phyloP scores from a whole-genome alignment of 768 basidiomycete genomes.

The Tremella fuciformis region DNA sequence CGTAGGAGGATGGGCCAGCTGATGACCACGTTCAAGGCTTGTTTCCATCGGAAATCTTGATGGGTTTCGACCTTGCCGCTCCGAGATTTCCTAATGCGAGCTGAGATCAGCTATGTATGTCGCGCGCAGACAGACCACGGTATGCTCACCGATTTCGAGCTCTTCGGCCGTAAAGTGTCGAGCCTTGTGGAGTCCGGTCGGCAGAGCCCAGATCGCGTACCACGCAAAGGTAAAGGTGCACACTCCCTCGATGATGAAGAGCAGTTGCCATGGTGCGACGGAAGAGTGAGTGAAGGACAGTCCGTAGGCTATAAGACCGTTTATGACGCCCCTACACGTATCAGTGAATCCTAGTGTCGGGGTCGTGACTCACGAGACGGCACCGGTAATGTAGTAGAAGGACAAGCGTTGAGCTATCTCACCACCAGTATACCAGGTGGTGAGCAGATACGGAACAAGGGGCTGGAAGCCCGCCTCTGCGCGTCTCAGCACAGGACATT shows the following conservation, averaged over 20 bases:
- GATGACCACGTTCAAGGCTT: no score
- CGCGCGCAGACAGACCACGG: no score
- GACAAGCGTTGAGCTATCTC: slow-evolving; percentile 9
- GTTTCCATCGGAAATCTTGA: no score
- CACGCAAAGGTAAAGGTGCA: slow-evolving; percentile 50
- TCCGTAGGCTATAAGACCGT: no score
- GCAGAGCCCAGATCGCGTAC: slow-evolving; percentile 54
- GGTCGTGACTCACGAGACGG: no score
- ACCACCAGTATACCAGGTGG: slow-evolving; percentile 6
- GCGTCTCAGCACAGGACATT: no score
- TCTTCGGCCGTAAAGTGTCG: slow-evolving; percentile 20
- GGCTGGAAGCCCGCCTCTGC: slow-evolving; percentile 10
- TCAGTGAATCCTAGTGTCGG: no score
- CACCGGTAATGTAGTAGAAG: neutral
- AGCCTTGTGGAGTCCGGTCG: slow-evolving; percentile 3
- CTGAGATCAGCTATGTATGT: no score
- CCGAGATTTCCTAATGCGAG: no score
- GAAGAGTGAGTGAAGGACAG: no score
- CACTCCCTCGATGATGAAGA: slow-evolving; percentile 60
- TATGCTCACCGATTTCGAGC: slow-evolving; percentile 1
- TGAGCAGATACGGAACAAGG: slow-evolving; percentile 10
- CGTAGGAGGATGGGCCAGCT: neutral
- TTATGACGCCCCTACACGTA: no score
- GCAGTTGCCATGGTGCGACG: slow-evolving; percentile 58
- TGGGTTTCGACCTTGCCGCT: no score